Evolutionary conservation across 495 filamentous ascomycete genomes (phyloP), one percentile per base, ranked within the genome.

Genomic region (Pseudevernia furfuracea): DNA sequence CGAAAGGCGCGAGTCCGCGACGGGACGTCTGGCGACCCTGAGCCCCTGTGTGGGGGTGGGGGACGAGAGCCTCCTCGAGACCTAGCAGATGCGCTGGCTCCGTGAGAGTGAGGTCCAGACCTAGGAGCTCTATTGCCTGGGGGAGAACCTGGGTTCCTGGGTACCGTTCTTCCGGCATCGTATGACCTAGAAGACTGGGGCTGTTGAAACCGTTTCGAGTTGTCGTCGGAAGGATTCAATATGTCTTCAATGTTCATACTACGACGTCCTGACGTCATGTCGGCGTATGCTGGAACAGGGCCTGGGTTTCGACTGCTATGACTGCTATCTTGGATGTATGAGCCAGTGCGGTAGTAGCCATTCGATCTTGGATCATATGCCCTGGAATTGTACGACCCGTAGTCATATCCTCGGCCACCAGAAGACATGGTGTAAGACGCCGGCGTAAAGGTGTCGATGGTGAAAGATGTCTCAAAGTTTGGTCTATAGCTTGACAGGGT

Each of bases 211-310:
- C 32, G 21, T 48, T 21, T 52, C 17, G 58, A 32, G 43, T 69
- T 59, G 34, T 63, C 64, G 41, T 60, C 62, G 23, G 59, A 63
- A 25, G 68, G 68, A 30, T 69, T 69, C 7, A 69, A 43, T 23
- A 69, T 61, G 43, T 67, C 65, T 38, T 69, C 61, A 48, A 69
- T 67, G 15, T 61, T 66, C 61, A 69, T 67, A 34, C 64, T 67
- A 23, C 58, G 68, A 62, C 58, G 61, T 23, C 58, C 48, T 46
- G 65, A 61, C 8, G 43, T n/a, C 15, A 32, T 60, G 25, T 49
- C 59, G 25, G 21, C 28, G 17, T 38, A 25, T 23, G 59, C 15
- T 63, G 38, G n/a, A 23, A 19, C 34, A 17, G 17, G 39, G 17
- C 21, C 19, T 30, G 41, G 53, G 28, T 23, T n/a, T 23, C 48